Base-by-base conservation (phyloP, 1,284 basidiomycete genomes). In the Megacollybia platyphylla region DNA sequence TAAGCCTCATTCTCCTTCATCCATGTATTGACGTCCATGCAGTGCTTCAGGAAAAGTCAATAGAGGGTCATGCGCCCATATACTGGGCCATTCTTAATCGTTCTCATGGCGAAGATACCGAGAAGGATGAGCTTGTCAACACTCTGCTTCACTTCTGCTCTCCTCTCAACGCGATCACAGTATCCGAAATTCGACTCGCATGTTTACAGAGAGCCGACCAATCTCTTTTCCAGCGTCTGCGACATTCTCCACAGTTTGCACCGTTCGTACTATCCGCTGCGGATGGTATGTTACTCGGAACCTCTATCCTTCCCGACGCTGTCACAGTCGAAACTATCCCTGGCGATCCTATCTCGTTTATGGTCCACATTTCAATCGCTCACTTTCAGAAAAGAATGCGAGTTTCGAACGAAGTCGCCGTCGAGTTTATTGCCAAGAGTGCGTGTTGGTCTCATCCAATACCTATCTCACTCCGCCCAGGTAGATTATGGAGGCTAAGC, bases 391-490 rank as follows among this genome's bases (percentile, higher is more conserved):
- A 77, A 73, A 52, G 83, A 5, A 79, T 86, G 79, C 62, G 72
- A n/a, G 68, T 83, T 10, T 67, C 71, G 15, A 68, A 69, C 41
- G 48, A 60, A 9, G 67, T 83, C 27, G 51, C 49, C 0, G 52
- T 80, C 5, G 79, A 85, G 46, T 83, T 84, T 48, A 77, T 85
- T 44, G 79, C 77, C 1, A 63, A 74, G 65, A 74, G 82, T 79
- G 49, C n/a, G 65, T 53, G 26, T 27, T 40, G 29, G 42, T 28
- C 31, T 11, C 13, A n/a, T 41, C 15, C 18, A 34, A 40, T n/a
- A 4, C 18, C 20, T 11, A 18, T 32, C n/a, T 39, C 1, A 31
- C 39, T 40, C 35, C 40, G 37, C 31, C 8, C 50, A 80, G 79
- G 73, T 31, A 68, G 80, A 6, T 67, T 85, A 59, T 85, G 79